Conservation (phyloP, 345 rosid species). For the Zanthoxylum bungeanum region DNA sequence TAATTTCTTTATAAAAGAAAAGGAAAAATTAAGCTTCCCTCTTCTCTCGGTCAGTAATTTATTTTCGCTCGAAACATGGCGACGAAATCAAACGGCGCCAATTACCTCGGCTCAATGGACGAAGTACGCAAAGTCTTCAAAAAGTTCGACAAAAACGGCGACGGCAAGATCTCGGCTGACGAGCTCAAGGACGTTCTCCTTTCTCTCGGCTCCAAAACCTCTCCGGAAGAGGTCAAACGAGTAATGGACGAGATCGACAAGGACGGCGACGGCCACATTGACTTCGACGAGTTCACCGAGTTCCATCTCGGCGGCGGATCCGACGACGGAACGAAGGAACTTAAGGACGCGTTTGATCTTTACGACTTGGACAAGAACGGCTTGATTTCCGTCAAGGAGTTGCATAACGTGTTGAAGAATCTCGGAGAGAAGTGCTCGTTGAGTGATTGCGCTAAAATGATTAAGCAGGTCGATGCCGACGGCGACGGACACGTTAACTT, state of each 20-base stretch:
- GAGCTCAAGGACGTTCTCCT: conserved; percentile 62
- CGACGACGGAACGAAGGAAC: conserved; percentile 33
- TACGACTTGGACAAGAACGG: conserved; percentile 85
- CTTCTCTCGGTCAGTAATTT: neutral
- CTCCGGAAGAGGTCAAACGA: conserved; percentile 48
- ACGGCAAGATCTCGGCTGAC: conserved; percentile 76
- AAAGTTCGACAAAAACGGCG: conserved; percentile 84
- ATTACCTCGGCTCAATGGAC: conserved; percentile 39
- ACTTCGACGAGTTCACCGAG: conserved; percentile 71
- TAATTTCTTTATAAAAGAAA: too few species aligned
- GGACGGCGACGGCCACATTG: conserved; percentile 80
- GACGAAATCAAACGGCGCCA: neutral
- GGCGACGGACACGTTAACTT: conserved; percentile 94
- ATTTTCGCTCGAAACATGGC: neutral
- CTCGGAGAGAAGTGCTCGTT: conserved; percentile 71
- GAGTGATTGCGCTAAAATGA: conserved; percentile 77
- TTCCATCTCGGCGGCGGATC: conserved; percentile 26
- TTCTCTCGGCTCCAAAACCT: conserved; percentile 46
- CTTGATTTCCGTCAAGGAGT: conserved; percentile 67
- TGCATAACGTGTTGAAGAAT: conserved; percentile 71
- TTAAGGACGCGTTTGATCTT: conserved; percentile 83
- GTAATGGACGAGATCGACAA: conserved; percentile 80
- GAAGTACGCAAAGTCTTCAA: conserved; percentile 57
- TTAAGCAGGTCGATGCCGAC: conserved; percentile 75
- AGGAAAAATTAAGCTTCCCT: neutral